phyloP scores from a whole-genome alignment of 2,329 filamentous ascomycete genomes.

The Diaporthe batatas region DNA sequence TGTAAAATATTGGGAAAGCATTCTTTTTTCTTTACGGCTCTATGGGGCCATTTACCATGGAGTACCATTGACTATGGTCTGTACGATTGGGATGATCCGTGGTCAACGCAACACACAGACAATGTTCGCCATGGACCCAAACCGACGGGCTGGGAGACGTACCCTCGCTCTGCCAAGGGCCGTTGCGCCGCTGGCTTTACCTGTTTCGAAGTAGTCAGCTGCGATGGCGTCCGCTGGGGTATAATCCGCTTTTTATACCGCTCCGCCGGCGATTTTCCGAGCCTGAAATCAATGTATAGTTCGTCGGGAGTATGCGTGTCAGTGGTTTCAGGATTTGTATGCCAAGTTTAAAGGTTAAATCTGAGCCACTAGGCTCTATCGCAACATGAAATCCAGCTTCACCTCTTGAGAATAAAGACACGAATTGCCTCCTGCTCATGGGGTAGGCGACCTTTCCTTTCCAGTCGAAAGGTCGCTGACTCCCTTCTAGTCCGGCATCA shows the following conservation, averaged over 20 bases:
- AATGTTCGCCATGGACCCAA: background rate
- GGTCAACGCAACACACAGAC: background rate
- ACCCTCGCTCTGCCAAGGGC: background rate
- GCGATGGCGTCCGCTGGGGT: background rate
- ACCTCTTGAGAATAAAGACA: background rate
- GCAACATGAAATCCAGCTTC: background rate
- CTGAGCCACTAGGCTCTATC: background rate
- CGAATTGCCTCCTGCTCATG: background rate
- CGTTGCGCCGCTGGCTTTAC: background rate
- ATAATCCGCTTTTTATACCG: background rate
- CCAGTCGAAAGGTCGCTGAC: background rate
- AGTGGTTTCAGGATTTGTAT: conserved; percentile 18
- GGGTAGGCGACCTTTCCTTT: too few relatives aligned
- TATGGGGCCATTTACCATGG: too few relatives aligned
- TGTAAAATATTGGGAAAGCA: background rate
- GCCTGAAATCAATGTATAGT: background rate
- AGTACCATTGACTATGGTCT: too few relatives aligned
- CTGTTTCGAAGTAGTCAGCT: background rate
- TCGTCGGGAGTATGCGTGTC: conserved; percentile 7
- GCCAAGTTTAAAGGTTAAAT: conserved; percentile 22
- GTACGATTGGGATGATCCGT: background rate
- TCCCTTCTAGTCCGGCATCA: background rate
- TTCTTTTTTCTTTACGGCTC: background rate
- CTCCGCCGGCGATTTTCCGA: background rate
- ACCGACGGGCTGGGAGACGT: background rate